Conservation (phyloP, 371 early-diverging fungal species). For the Blyttiomyces sp. region DNA sequence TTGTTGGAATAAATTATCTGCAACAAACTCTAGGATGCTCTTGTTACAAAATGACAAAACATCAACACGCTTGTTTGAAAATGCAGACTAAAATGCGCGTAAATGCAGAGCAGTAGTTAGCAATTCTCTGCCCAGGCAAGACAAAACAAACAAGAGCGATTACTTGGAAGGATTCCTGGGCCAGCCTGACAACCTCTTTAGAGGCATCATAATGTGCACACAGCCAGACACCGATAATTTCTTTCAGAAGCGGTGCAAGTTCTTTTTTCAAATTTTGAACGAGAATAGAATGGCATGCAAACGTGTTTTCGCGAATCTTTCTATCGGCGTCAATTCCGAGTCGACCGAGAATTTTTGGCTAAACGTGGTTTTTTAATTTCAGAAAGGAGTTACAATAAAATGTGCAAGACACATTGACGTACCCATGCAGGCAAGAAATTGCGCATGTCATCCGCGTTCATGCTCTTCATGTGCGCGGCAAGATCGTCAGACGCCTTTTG, state of each 20-base stretch:
- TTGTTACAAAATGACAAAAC: slow-evolving; percentile 36
- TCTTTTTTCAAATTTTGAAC: slow-evolving; percentile 31
- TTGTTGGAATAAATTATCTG: slow-evolving; percentile 35
- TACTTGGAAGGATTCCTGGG: slow-evolving; percentile 41
- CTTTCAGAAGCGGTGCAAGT: slow-evolving; percentile 43
- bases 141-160: no score
- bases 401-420: not conserved
- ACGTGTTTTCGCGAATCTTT: slow-evolving; percentile 34
- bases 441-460: slow-evolving; percentile 22
- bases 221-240: slow-evolving; percentile 46
- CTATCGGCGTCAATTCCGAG: slow-evolving; percentile 37
- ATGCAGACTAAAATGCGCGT: slow-evolving; percentile 34
- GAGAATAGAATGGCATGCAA: slow-evolving; percentile 26
- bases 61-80: slow-evolving; percentile 41
- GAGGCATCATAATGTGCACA: slow-evolving; percentile 36
- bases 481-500: slow-evolving; percentile 48
- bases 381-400: not conserved
- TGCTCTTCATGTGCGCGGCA: slow-evolving; percentile 10
- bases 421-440: slow-evolving; percentile 41
- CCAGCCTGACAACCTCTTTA: slow-evolving; percentile 36
- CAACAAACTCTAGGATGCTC: slow-evolving; percentile 28
- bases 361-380: not conserved
- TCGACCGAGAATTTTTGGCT: slow-evolving; percentile 37
- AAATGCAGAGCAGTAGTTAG: not conserved
- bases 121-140: not conserved